phyloP scores from a whole-genome alignment of 1,284 basidiomycete genomes.

The Kwoniella shivajii region DNA sequence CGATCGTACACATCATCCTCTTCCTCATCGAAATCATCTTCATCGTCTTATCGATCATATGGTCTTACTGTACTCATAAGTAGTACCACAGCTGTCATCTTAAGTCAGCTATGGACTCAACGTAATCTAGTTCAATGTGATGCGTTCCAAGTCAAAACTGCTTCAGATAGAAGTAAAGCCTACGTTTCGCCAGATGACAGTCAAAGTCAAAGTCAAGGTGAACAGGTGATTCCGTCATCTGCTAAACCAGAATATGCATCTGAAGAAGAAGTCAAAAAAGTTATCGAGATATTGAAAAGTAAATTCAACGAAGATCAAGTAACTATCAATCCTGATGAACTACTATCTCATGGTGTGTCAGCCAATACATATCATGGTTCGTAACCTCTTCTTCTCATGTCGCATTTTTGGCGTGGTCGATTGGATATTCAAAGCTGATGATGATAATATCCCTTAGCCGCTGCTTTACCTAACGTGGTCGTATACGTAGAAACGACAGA shows the following conservation, averaged over 20 bases:
- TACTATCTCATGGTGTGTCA: slow-evolving; percentile 24
- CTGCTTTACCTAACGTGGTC: slow-evolving; percentile 29
- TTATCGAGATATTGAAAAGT: slow-evolving; percentile 15
- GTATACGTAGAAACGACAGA: slow-evolving; percentile 37
- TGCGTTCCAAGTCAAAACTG: not conserved
- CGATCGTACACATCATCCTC: not conserved
- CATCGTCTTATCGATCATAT: slow-evolving; percentile 1
- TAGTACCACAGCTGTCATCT: slow-evolving; percentile 1
- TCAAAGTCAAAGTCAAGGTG: no score
- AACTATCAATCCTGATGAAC: slow-evolving; percentile 22
- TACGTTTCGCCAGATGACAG: not conserved
- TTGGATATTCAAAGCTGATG: not conserved
- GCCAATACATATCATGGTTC: slow-evolving; percentile 31
- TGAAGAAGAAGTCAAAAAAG: slow-evolving; percentile 10
- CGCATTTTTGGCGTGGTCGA: not conserved
- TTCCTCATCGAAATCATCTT: not conserved
- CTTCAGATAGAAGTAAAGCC: not conserved
- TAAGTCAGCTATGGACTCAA: slow-evolving; percentile 2
- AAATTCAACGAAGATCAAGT: slow-evolving; percentile 22
- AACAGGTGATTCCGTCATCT: not conserved
- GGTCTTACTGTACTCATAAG: not conserved
- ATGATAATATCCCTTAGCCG: slow-evolving; percentile 7
- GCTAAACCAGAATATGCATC: slow-evolving; percentile 15
- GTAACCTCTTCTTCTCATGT: not conserved
- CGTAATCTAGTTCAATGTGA: slow-evolving; percentile 1